Evolutionary conservation across 2,329 filamentous ascomycete genomes (phyloP).

Genomic region (Trichoderma polysporum): DNA sequence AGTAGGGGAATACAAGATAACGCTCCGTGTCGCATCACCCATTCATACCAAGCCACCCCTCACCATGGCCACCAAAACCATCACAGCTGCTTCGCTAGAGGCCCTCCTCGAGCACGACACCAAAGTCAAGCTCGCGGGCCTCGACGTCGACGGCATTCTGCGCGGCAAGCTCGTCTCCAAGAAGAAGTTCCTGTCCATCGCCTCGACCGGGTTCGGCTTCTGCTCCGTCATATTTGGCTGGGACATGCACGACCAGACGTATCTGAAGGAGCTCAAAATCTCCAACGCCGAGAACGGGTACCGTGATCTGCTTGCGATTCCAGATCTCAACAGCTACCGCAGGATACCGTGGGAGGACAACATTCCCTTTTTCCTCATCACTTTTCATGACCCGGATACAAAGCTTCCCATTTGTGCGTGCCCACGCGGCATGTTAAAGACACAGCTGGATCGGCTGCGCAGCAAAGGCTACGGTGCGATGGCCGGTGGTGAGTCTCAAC

Average conservation of each 20-base stretch:
- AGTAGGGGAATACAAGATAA: neutral
- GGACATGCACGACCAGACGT: conserved; percentile 96
- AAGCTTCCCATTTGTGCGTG: conserved; percentile 71
- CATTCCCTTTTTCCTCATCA: conserved; percentile 80
- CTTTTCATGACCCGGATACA: conserved; percentile 80
- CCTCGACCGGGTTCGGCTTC: conserved; percentile 82
- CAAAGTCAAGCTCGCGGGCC: conserved; percentile 82
- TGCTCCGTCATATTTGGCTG: conserved; percentile 94
- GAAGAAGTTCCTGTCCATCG: conserved; percentile 85
- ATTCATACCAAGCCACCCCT: neutral
- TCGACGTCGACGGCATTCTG: conserved; percentile 84
- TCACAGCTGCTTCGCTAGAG: conserved; percentile 66
- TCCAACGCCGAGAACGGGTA: conserved; percentile 92
- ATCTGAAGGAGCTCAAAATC: conserved; percentile 79
- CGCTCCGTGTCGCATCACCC: neutral
- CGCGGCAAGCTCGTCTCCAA: conserved; percentile 91
- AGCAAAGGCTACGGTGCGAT: conserved; percentile 74
- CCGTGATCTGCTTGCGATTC: conserved; percentile 77
- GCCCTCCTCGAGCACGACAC: conserved; percentile 67
- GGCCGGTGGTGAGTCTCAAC: conserved; percentile 70
- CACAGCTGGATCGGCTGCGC: conserved; percentile 65
- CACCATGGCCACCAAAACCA: neutral
- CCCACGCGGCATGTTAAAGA: conserved; percentile 72
- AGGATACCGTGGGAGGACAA: conserved; percentile 90
- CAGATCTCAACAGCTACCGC: conserved; percentile 74